These are phyloP conservation scores for Mrakia gelida DNA, from an alignment of 768 basidiomycete species.

Conservation along the genomic window DNA sequence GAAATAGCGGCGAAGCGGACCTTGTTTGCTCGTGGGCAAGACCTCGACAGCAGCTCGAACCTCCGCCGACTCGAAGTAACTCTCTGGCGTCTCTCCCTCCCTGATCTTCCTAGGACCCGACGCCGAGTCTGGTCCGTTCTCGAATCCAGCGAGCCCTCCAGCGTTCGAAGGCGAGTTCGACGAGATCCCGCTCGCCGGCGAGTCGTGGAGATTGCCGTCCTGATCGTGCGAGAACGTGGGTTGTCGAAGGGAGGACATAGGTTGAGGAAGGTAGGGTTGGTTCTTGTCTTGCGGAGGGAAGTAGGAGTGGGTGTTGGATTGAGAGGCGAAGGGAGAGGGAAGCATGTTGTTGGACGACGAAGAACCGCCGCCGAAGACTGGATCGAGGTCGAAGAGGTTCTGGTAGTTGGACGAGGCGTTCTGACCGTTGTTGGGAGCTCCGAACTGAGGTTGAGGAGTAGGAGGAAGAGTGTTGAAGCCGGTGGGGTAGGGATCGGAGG, in stretches of 20 bases:
- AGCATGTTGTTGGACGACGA: neutral
- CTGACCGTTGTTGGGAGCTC: neutral
- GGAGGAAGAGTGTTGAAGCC: neutral
- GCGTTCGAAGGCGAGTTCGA: neutral
- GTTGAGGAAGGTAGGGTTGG: constrained; percentile 7
- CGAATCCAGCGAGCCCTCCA: neutral
- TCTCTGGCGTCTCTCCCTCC: neutral
- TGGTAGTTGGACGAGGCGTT: neutral
- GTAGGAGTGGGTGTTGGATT: neutral
- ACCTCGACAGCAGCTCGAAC: constrained; percentile 7
- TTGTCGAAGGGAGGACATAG: constrained; percentile 6
- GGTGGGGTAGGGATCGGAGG: neutral
- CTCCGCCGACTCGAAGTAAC: constrained; percentile 14
- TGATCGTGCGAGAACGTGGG: constrained; percentile 6
- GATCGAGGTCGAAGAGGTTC: constrained; percentile 1
- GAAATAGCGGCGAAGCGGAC: neutral
- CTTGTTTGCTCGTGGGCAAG: constrained; percentile 19
- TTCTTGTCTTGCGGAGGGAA: constrained; percentile 4
- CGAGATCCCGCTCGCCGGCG: constrained; percentile 1
- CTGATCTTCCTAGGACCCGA: neutral
- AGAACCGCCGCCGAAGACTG: constrained; percentile 7
- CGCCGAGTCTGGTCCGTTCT: neutral
- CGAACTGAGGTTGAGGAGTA: neutral
- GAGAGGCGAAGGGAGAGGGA: neutral
- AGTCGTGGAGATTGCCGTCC: neutral